Evolutionary conservation across 2,329 filamentous ascomycete genomes (phyloP).

Genomic region (Nothophoma quercina): DNA sequence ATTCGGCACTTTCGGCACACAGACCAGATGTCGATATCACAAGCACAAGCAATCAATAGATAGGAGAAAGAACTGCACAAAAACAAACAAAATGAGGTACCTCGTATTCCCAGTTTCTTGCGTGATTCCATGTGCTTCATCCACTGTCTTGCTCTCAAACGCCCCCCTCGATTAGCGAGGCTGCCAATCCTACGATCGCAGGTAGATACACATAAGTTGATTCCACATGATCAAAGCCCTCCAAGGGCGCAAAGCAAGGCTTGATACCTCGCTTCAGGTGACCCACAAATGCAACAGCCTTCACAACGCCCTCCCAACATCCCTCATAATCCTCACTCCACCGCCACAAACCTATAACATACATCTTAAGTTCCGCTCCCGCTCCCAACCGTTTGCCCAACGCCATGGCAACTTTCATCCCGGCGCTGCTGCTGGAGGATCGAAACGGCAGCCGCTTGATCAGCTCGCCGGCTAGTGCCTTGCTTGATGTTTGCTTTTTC

Average conservation of each 20-base stretch:
- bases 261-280: neutral
- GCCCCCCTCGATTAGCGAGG: neutral
- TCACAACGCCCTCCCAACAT: neutral
- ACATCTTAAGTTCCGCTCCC: conserved; percentile 4
- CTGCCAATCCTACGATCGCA: too few species aligned
- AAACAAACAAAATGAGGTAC: conserved; percentile 25
- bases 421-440: conserved; percentile 1
- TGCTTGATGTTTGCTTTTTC: too few species aligned
- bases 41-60: conserved; percentile 18
- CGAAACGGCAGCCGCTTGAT: conserved; percentile 5
- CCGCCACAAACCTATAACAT: neutral
- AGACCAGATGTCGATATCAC: conserved; percentile 3
- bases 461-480: conserved; percentile 1
- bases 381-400: conserved; percentile 12
- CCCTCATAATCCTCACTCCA: conserved; percentile 6
- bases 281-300: neutral
- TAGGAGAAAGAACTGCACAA: conserved; percentile 19
- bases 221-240: too few species aligned
- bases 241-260: conserved; percentile 2
- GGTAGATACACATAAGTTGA: too few species aligned
- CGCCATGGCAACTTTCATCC: conserved; percentile 2
- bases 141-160: neutral
- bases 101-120: conserved; percentile 11
- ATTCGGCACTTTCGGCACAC: conserved; percentile 9
- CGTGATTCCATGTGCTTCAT: conserved; percentile 9